phyloP scores from a whole-genome alignment of 306 rosid species.

The Aeschynomene evenia region DNA sequence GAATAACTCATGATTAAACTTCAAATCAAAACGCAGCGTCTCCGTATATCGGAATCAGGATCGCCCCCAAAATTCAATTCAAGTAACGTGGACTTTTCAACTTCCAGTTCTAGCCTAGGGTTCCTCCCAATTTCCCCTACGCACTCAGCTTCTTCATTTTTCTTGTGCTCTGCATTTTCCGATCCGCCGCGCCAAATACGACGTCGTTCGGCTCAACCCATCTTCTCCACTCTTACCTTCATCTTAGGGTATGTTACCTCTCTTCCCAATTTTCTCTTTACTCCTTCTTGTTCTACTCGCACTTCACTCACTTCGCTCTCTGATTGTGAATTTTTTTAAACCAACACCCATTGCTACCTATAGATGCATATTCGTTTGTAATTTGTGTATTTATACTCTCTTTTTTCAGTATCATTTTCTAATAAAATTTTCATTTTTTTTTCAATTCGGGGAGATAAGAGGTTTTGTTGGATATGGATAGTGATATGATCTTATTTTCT shows the following conservation, averaged over 20 bases:
- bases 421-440: conserved; percentile 13
- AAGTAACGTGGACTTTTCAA: not conserved
- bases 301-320: not conserved
- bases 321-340: not conserved
- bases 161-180: not conserved
- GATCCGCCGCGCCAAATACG: not conserved
- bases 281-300: not conserved
- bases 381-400: no score
- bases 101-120: not conserved
- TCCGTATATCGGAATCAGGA: not conserved
- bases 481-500: no score
- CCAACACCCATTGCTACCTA: not conserved
- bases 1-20: no score
- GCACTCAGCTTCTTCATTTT: not conserved
- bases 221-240: not conserved
- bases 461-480: conserved; percentile 48
- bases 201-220: conserved; percentile 2
- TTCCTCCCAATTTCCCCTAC: not conserved
- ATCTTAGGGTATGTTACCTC: not conserved
- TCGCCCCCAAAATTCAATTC: not conserved
- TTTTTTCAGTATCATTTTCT: not conserved
- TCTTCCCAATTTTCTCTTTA: not conserved
- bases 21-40: not conserved
- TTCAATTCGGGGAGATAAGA: not conserved
- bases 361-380: not conserved